Evolutionary conservation across 257 asterid species (phyloP).

Genomic region (Capsicum chinense): DNA sequence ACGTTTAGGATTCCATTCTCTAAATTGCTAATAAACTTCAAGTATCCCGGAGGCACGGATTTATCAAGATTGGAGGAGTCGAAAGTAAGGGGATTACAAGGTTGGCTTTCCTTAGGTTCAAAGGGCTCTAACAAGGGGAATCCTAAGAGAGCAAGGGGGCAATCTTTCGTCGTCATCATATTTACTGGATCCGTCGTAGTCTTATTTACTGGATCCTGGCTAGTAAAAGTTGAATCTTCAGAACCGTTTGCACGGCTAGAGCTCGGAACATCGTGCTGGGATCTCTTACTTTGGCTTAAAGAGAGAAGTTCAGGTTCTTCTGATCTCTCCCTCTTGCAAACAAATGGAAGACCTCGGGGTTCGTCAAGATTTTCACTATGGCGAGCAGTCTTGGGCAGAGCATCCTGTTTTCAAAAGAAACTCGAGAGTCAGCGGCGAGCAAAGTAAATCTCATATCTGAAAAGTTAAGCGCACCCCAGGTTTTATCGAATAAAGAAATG

Average conservation of each 20-base stretch:
- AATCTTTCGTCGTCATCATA: slow-evolving; percentile 59
- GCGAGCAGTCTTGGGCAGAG: slow-evolving; percentile 50
- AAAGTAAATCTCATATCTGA: neutral
- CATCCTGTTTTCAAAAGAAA: slow-evolving; percentile 44
- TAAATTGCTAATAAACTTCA: slow-evolving; percentile 71
- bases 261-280: slow-evolving; percentile 60
- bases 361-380: slow-evolving; percentile 36
- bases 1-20: slow-evolving; percentile 71
- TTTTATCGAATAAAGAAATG: neutral
- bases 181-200: slow-evolving; percentile 52
- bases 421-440: neutral
- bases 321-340: slow-evolving; percentile 70
- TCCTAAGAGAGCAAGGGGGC: slow-evolving; percentile 51
- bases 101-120: slow-evolving; percentile 40
- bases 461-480: neutral
- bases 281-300: slow-evolving; percentile 51
- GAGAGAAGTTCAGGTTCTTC: slow-evolving; percentile 57
- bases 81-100: slow-evolving; percentile 45
- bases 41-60: slow-evolving; percentile 82
- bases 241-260: slow-evolving; percentile 74
- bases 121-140: slow-evolving; percentile 54
- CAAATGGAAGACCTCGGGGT: slow-evolving; percentile 41
- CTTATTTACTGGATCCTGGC: slow-evolving; percentile 54
- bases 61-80: slow-evolving; percentile 85
- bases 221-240: slow-evolving; percentile 72